Evolutionary conservation across 768 basidiomycete species (phyloP), one percentile per base, ranked within the genome.

Genomic region (Auriscalpium orientale): DNA sequence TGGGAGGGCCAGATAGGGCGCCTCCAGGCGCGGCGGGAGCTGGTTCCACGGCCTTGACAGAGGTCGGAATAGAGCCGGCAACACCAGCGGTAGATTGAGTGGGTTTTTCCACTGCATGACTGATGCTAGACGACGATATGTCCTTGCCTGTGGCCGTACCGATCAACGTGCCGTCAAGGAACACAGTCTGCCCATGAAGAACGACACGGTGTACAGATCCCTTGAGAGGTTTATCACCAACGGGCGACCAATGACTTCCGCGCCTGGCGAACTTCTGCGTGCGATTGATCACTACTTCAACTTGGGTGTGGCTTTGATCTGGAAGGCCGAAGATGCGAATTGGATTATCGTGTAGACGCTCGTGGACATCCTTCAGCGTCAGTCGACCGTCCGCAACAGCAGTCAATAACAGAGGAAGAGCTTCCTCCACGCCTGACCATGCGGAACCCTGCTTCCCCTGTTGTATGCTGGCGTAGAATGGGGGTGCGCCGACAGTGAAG

Each of bases 261-360:
- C 76, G 74, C 53, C 73, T 70, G 13, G 66, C 68, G 68, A 90
- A 91, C 45, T 74, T 72, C 18, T 79, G 76, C 55, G 77, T 79
- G 51, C 97, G 83, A 55, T 91, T 89, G 28, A 97, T 74, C 60
- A 95, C 91, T 46, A 99, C 91, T 67, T 99, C 97, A 38, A 97
- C 90, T 60, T 86, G 87, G 1, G 94, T 93, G 58, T 91, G 81
- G 6, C 79, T 66, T 66, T 92, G 91, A 59, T 97, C 92, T 0
- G 91, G 86, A 12, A 98, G 78, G 36, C 86, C 87, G 67, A 98
- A 97, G 67, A 99, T 98, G 43, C 82, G 79, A 18, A 89, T 80
- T 1, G 97, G 95, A 70, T 97, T 98, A 65, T 98, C 94, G 67
- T 93, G 85, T 16, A 98, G 69, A 48, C 93, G 84, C n/a, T 76